Evolutionary conservation across 345 rosid species (phyloP).

Genomic region (Bretschneidera sinensis): DNA sequence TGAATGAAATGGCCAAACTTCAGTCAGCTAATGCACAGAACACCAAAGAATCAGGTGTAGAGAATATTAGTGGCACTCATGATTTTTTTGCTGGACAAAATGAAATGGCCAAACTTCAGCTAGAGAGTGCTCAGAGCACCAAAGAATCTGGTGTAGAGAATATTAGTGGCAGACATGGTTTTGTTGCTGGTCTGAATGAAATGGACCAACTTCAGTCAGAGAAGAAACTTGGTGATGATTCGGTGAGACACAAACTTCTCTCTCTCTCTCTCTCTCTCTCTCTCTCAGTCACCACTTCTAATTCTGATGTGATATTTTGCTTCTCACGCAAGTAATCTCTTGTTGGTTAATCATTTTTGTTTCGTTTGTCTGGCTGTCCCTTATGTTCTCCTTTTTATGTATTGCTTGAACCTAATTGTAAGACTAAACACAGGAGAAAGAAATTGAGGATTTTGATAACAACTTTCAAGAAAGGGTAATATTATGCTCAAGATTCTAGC

Average conservation of each 20-base stretch:
- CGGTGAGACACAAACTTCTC: slow-evolving; percentile 37
- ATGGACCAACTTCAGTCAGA: slow-evolving; percentile 17
- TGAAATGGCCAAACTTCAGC: neutral
- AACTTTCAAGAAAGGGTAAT: too few species aligned
- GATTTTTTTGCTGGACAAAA: slow-evolving; percentile 25
- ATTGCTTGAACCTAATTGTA: too few species aligned
- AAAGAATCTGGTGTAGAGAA: slow-evolving; percentile 21
- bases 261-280: slow-evolving; percentile 12
- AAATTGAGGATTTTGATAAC: too few species aligned
- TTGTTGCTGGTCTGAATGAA: slow-evolving; percentile 9
- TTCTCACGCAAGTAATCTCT: too few species aligned
- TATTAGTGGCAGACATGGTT: slow-evolving; percentile 14
- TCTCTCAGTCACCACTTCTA: neutral
- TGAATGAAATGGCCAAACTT: slow-evolving; percentile 21
- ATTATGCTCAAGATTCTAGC: too few species aligned
- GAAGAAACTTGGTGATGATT: slow-evolving; percentile 23
- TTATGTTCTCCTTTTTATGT: too few species aligned
- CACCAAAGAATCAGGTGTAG: slow-evolving; percentile 35
- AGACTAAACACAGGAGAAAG: too few species aligned
- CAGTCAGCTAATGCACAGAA: slow-evolving; percentile 18
- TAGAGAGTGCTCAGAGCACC: slow-evolving; percentile 11
- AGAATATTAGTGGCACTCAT: slow-evolving; percentile 15
- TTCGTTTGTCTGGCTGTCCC: too few species aligned
- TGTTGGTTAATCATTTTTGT: too few species aligned
- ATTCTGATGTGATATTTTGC: too few species aligned